Base-by-base conservation (phyloP, 257 asterid genomes). In the Solanum piurae region DNA sequence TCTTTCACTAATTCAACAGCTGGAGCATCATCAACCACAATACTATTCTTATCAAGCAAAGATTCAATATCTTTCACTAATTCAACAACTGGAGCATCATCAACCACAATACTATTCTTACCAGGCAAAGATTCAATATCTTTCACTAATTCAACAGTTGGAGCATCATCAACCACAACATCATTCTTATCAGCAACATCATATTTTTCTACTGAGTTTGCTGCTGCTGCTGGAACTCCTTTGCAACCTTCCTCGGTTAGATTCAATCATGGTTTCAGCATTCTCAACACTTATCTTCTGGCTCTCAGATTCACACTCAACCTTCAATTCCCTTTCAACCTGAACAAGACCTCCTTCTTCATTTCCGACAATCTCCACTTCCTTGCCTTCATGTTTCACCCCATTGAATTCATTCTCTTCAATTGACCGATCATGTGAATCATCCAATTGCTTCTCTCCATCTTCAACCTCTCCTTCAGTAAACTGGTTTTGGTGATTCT, bases 191-290 rank as follows among this genome's bases (percentile, higher is more conserved):
- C 83, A 66, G 80, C 71, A 82, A 74, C 85, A 36, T 5, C 87
- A 52, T 82, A 64, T 74, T 93, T 93, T n/a, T 91, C 92, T 76
- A 83, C 92, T 27, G 94, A 92, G 83, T 29, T 29, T 76, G 77
- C 90, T 90, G 90, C 90, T 88, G 87, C 90, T 86, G 18, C 92
- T 86, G 12, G 89, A 91, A 84, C 88, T 88, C 73, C 88, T 60
- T 34, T 83, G 90, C 62, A 91, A 84, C 79, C 90, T 90, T 89
- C 91, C 92, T 72, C 84, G 92, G 33, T 55, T 7, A 23, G 93
- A 75, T 72, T 89, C 91, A 62, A 87, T 89, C 37, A 36, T 77
- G 9, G 79, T 58, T 46, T 89, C 93, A 84, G 89, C 89, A 42
- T 68, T 88, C 87, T 90, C 92, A 52, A 37, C 44, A 80, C n/a